A percentile compares a stretch with the other conserved stretches of the same genome.
These are phyloP conservation scores for Stygiomarasmius scandens DNA, from an alignment of 1,284 basidiomycete genomes.

Conservation along the genomic window DNA sequence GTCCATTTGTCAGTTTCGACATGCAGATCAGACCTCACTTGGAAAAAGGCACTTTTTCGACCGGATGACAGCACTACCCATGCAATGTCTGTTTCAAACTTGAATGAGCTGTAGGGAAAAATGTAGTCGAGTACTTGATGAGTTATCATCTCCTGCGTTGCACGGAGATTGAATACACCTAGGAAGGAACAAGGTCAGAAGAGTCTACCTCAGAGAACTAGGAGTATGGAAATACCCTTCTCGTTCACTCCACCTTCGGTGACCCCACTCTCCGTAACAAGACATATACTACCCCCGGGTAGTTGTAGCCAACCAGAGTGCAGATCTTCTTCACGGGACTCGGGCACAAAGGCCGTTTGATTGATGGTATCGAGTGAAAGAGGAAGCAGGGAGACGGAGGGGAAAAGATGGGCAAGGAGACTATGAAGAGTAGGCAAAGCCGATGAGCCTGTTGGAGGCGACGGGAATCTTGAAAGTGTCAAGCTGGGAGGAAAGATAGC, in stretches of 20 bases:
- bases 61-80: conserved; percentile 71
- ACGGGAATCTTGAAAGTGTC: conserved; percentile 64
- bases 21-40: conserved; percentile 42
- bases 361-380: conserved; percentile 67
- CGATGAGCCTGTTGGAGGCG: conserved; percentile 28
- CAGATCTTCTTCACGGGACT: conserved; percentile 74
- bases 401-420: conserved; percentile 59
- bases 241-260: conserved; percentile 69
- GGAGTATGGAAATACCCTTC: conserved; percentile 42
- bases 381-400: conserved; percentile 51
- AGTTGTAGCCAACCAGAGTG: conserved; percentile 79
- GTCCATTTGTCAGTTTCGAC: not conserved
- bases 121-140: conserved; percentile 75
- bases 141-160: conserved; percentile 70
- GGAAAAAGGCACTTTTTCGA: conserved; percentile 67
- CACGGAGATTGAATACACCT: conserved; percentile 73
- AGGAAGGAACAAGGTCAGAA: not conserved
- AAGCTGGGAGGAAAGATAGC: conserved; percentile 72
- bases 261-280: conserved; percentile 71
- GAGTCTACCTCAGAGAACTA: conserved; percentile 6
- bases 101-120: conserved; percentile 79
- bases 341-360: conserved; percentile 58
- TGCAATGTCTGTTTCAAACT: conserved; percentile 75
- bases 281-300: conserved; percentile 59
- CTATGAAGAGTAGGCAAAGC: conserved; percentile 47